Base-by-base conservation (phyloP, 352 stramenopile species). In the Sclerospora graminicola region DNA sequence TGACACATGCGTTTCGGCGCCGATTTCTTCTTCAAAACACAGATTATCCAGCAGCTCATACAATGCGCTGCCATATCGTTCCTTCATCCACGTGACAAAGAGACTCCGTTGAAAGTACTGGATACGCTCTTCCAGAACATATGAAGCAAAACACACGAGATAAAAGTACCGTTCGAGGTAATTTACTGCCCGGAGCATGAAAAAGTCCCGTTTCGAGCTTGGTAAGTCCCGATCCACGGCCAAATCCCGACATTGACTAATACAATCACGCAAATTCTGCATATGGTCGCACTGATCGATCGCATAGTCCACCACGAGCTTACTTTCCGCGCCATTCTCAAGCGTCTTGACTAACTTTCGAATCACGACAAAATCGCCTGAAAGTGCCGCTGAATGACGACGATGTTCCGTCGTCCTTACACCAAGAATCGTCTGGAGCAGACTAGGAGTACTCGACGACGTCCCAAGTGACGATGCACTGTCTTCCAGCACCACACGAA, bases 101-200 rank as follows among this genome's bases (percentile, higher is more conserved):
- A 86, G 56, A 28, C 35, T 64, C 14, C 50, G 59, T 9, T 70
- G 51, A 46, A 89, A 93, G 10, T 64, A 56, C 15, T 67, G 38
- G 2, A 26, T 37, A 16, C 70, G 64, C 41, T 93, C 68, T 24
- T 93, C 81, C 0, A 90, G 54, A 21, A 93, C 39, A 35, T 93
- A 95, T 42, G 82, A 85, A 10, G 79, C 81, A 20, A 95, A 95
- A 59, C 79, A 91, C 31, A 95, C 67, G 16, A 95, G 68, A 49
- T 95, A 91, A 37, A 93, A 93, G 57, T 92, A 95, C 13, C 83
- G 63, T 45, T 91, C 79, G 7, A 93, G 63, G 57, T 95, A 95
- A 51, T 95, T 92, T 31, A 95, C 82, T 8, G 75, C 72, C 14
- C 82, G 71, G 21, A 81, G 56, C 78, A 91, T 89, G 57, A 84